These are phyloP conservation scores for Annulohypoxylon maeteangense DNA, from an alignment of 495 filamentous ascomycete species.

Conservation along the genomic window DNA sequence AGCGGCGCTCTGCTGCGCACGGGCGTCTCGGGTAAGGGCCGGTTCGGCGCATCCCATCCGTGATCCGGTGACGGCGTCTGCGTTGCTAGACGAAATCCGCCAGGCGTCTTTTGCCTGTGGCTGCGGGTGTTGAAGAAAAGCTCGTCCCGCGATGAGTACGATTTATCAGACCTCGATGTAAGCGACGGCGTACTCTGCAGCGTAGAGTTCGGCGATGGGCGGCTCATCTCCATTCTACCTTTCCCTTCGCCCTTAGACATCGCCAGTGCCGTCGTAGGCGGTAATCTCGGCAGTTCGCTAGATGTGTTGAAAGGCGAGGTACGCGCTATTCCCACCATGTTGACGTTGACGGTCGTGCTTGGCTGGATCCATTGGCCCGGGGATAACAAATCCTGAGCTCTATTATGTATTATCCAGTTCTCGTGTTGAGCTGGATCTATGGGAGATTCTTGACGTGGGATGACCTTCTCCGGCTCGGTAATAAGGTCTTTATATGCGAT, in stretches of 20 bases:
- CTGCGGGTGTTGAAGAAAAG: slow-evolving; percentile 15
- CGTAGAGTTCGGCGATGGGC: slow-evolving; percentile 23
- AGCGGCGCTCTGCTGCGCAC: slow-evolving; percentile 25
- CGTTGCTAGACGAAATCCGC: slow-evolving; percentile 9
- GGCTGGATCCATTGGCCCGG: slow-evolving; percentile 38
- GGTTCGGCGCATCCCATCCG: slow-evolving; percentile 20
- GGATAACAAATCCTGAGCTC: slow-evolving; percentile 28
- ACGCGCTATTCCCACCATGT: slow-evolving; percentile 32
- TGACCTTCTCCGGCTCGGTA: slow-evolving; percentile 18
- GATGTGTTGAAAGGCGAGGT: slow-evolving; percentile 25
- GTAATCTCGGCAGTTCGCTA: slow-evolving; percentile 32
- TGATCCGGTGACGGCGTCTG: slow-evolving; percentile 29
- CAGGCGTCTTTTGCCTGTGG: slow-evolving; percentile 18
- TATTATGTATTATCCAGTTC: slow-evolving; percentile 39
- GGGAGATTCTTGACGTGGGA: slow-evolving; percentile 8
- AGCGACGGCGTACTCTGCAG: slow-evolving; percentile 29
- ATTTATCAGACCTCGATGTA: slow-evolving; percentile 26
- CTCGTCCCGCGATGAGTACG: slow-evolving; percentile 30
- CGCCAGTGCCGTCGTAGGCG: slow-evolving; percentile 18
- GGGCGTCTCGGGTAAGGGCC: slow-evolving; percentile 41
- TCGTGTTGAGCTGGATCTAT: slow-evolving; percentile 11
- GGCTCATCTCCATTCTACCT: neutral
- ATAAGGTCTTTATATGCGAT: slow-evolving; percentile 50
- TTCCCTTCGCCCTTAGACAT: slow-evolving; percentile 21
- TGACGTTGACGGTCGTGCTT: slow-evolving; percentile 26